Evolutionary conservation across 306 rosid species (phyloP), one percentile per base, ranked within the genome.

Genomic region (Astragalus membranaceus): DNA sequence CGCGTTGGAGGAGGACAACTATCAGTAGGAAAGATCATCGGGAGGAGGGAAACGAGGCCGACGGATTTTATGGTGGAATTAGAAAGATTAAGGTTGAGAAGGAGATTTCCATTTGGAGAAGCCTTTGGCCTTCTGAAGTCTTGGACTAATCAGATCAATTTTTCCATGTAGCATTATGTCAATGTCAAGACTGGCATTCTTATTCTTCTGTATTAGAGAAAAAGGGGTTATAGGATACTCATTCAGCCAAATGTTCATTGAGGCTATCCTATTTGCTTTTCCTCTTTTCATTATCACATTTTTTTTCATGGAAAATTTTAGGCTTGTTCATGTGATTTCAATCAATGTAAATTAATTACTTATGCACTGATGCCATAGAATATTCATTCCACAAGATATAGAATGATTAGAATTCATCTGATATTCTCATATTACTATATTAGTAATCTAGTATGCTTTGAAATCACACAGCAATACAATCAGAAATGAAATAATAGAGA

Each of bases 51-150:
- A 85, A 91, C 10, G 98, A 88, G 71, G 83, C 83, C 0, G 98
- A 88, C 10, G 97, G 97, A 10, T 94, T 94, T 58, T 94, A 90
- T 9, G 98, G 98, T 2, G 98, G 98, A 75, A 78, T 90, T 75
- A 79, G 97, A 67, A 90, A 90, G 90, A 87, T 94, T 32, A 56
- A 63, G 64, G 69, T 7, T 5, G 69, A 75, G 35, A 52, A 48
- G 36, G 97, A 88, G 78, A 84, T 90, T 74, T 75, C 85, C 54
- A 66, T 57, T 15, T 94, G 98, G 98, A 94, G 65, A 79, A 72
- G 44, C 48, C 81, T 94, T 46, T 94, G 96, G 97, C 98, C 98
- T 51, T 36, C 88, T 29, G 88, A 86, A 52, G 75, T 82, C 58
- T 81, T 93, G 88, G 96, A 90, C 62, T 93, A 80, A 49, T 58